Base-by-base conservation (phyloP, 1,284 basidiomycete genomes). In the Spongispora temasekensis region DNA sequence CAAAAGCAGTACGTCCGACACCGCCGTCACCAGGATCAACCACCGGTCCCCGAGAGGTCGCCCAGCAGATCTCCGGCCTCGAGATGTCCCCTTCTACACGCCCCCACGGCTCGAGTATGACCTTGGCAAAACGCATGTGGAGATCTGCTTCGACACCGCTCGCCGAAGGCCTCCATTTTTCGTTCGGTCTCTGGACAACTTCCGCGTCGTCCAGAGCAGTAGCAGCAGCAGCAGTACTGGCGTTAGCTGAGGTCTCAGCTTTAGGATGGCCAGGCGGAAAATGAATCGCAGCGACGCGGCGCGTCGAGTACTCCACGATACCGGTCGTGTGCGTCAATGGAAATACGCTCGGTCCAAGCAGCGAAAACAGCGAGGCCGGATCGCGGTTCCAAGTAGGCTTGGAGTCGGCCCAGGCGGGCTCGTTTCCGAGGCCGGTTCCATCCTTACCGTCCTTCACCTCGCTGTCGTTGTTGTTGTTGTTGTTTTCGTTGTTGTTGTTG, bases 31-130 rank as follows among this genome's bases (percentile, higher is more conserved):
- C 61, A 13, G 71, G 73, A 55, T 73, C 72, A 32, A 67, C 64
- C 25, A 79, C 78, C 15, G 74, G 64, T 10, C 84, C 83, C 17
- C 77, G 72, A 17, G 83, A 84, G n/a, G n/a, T n/a, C 3, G 77
- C 72, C 21, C 64, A 59, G 59, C 81, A 72, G 56, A 88, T 79
- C 58, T 68, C 61, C 54, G 79, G 71, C 59, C 19, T 72, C 61
- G 53, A 69, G 65, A 61, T 78, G 67, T 68, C 84, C 71, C 62
- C 77, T 67, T 77, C 78, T 62, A 76, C 77, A 53, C 73, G 62
- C 63, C 77, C 77, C 86, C 85, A 87, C 2, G 88, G 86, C 40
- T 76, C 76, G 25, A 89, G 74, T 7, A 83, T 73, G 40, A 88
- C 73, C 63, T 79, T 79, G 7, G 77, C 79, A 57, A 88, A 81